Evolutionary conservation across 2,329 filamentous ascomycete genomes (phyloP).

Genomic region (Chalara sp.): DNA sequence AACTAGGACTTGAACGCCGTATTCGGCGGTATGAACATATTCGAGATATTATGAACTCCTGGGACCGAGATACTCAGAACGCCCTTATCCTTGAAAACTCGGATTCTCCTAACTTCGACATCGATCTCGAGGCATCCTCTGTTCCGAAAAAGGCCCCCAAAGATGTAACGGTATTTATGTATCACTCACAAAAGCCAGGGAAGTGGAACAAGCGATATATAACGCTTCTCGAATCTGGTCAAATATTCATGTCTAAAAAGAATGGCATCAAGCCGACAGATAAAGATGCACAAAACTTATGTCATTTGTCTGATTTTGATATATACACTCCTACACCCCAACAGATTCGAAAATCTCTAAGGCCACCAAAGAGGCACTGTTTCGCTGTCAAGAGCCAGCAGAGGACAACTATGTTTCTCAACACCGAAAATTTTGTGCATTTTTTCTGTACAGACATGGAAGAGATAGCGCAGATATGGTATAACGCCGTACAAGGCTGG

Average conservation of each 20-base stretch:
- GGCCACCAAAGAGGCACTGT: conserved; percentile 77
- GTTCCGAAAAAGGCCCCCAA: conserved; percentile 58
- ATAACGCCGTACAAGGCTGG: conserved; percentile 69
- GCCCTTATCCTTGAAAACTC: conserved; percentile 60
- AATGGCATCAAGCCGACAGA: conserved; percentile 47
- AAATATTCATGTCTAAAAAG: conserved; percentile 67
- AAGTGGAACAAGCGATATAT: conserved; percentile 87
- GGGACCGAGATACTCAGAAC: conserved; percentile 78
- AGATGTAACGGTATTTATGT: conserved; percentile 64
- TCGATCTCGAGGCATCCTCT: conserved; percentile 57
- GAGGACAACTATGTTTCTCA: conserved; percentile 76
- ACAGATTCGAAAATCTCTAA: conserved; percentile 63
- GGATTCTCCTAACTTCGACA: conserved; percentile 45
- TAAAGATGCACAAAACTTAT: conserved; percentile 65
- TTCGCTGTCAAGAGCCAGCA: conserved; percentile 90
- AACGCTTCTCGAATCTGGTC: conserved; percentile 66
- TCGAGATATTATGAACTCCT: conserved; percentile 85
- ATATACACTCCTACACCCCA: conserved; percentile 72
- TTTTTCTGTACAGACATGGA: conserved; percentile 81
- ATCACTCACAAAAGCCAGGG: conserved; percentile 73
- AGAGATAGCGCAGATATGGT: conserved; percentile 59
- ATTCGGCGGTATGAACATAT: conserved; percentile 81
- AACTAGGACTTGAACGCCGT: conserved; percentile 73
- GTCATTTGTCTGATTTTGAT: conserved; percentile 87
- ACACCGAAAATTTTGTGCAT: conserved; percentile 81